These are phyloP conservation scores for Venturia nashicola DNA, from an alignment of 2,329 filamentous ascomycete species.

Conservation along the genomic window DNA sequence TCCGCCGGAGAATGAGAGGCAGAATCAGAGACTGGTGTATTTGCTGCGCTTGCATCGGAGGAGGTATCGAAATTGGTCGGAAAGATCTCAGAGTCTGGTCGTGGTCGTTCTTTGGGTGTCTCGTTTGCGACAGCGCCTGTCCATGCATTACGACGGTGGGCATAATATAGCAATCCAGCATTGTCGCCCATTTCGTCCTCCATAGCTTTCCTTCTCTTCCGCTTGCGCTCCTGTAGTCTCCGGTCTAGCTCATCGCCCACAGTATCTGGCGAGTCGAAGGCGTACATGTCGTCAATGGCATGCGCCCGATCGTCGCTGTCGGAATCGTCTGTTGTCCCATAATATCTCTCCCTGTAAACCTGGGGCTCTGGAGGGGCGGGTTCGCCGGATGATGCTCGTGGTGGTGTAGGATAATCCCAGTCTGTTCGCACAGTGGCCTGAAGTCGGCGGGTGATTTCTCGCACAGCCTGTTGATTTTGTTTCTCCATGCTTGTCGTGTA, in stretches of 20 bases:
- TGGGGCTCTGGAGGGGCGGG: not conserved
- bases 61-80: constrained; percentile 13
- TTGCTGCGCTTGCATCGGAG: not conserved
- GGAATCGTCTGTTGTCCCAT: constrained; percentile 19
- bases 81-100: constrained; percentile 27
- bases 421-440: not conserved
- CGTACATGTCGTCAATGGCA: constrained; percentile 6
- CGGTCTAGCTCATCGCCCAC: constrained; percentile 26
- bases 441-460: constrained; percentile 9
- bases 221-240: constrained; percentile 21
- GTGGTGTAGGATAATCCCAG: constrained; percentile 19
- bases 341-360: constrained; percentile 31
- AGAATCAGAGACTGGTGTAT: not conserved
- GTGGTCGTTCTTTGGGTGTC: constrained; percentile 26
- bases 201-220: constrained; percentile 23
- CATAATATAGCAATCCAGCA: constrained; percentile 67
- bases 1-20: not conserved
- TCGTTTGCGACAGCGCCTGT: constrained; percentile 54
- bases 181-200: constrained; percentile 53
- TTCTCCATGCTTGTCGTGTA: constrained; percentile 3
- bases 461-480: constrained; percentile 5
- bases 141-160: constrained; percentile 69
- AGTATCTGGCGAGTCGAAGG: constrained; percentile 32
- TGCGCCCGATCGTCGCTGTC: constrained; percentile 9
- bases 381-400: constrained; percentile 17